Evolutionary conservation across 1,139 yeast species (phyloP).

Genomic region (Suhomyces panamericanus): DNA sequence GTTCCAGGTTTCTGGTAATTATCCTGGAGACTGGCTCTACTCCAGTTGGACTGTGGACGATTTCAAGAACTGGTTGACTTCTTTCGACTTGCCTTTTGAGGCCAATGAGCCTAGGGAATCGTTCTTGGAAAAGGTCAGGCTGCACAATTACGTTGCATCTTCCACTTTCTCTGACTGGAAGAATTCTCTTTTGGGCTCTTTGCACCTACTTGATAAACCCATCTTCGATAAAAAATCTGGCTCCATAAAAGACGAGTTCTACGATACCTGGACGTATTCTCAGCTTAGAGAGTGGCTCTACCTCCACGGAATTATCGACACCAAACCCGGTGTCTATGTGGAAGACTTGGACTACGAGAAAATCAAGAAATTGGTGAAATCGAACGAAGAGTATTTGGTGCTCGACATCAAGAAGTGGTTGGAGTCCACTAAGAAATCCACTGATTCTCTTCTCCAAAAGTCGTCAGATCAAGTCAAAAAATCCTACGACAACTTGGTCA

Average conservation of each 20-base stretch:
- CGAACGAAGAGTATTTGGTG: constrained; percentile 37
- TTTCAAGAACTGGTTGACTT: constrained; percentile 47
- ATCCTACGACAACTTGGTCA: constrained; percentile 32
- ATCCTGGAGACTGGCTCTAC: constrained; percentile 54
- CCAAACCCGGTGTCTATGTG: constrained; percentile 25
- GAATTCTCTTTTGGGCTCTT: constrained; percentile 37
- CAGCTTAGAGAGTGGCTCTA: constrained; percentile 36
- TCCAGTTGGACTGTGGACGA: constrained; percentile 46
- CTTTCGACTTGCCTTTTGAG: constrained; percentile 44
- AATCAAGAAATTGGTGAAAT: constrained; percentile 20
- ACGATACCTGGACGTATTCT: constrained; percentile 39
- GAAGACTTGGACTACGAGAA: constrained; percentile 21
- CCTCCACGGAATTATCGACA: constrained; percentile 26
- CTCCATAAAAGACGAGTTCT: constrained; percentile 43
- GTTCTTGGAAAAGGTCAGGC: constrained; percentile 42
- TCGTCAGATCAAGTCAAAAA: constrained; percentile 19
- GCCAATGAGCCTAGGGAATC: constrained; percentile 41
- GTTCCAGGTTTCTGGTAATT: constrained; percentile 41
- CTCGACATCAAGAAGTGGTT: constrained; percentile 43
- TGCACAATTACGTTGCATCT: constrained; percentile 42
- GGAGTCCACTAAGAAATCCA: constrained; percentile 24
- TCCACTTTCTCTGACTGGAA: constrained; percentile 35
- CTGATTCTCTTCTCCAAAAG: constrained; percentile 28
- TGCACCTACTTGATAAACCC: constrained; percentile 35
- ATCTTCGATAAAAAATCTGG: constrained; percentile 43